These are phyloP conservation scores for Starmera pachycereana DNA, from an alignment of 805 yeast species.

Conservation along the genomic window DNA sequence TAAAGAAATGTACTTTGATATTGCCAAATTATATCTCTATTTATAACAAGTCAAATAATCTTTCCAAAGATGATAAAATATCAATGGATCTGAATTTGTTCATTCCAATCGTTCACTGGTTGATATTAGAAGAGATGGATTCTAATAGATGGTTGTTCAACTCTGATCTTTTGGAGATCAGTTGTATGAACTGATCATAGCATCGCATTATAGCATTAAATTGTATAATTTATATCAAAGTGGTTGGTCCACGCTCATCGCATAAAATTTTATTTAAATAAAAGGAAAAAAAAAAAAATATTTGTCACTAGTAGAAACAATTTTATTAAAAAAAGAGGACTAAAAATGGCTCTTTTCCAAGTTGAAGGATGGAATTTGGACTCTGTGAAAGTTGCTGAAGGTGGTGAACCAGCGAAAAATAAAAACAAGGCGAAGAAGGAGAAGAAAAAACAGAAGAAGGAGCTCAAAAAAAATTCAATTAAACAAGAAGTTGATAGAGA, in stretches of 20 bases:
- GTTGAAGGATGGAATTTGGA: constrained; percentile 79
- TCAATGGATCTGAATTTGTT: no score
- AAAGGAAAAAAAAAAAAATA: no score
- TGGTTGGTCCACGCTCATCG: not conserved
- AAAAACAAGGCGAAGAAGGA: constrained; percentile 18
- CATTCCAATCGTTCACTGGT: no score
- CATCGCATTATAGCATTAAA: no score
- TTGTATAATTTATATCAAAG: no score
- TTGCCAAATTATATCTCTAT: constrained; percentile 1
- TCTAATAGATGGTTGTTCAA: no score
- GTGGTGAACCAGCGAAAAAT: constrained; percentile 23
- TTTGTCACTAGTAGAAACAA: no score
- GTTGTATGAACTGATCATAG: no score
- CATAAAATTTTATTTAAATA: not conserved
- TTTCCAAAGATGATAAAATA: no score
- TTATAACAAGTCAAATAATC: no score
- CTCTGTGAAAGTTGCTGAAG: constrained; percentile 38
- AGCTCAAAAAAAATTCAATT: constrained; percentile 1
- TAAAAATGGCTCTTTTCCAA: constrained; percentile 59
- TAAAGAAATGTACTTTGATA: constrained; percentile 1
- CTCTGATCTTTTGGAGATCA: no score
- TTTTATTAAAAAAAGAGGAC: not conserved
- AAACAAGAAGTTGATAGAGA: constrained; percentile 3
- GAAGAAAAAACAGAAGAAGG: constrained; percentile 10
- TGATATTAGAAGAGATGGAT: no score